Conservation (phyloP, 2,329 filamentous ascomycete species). For the Colletotrichum sp. region DNA sequence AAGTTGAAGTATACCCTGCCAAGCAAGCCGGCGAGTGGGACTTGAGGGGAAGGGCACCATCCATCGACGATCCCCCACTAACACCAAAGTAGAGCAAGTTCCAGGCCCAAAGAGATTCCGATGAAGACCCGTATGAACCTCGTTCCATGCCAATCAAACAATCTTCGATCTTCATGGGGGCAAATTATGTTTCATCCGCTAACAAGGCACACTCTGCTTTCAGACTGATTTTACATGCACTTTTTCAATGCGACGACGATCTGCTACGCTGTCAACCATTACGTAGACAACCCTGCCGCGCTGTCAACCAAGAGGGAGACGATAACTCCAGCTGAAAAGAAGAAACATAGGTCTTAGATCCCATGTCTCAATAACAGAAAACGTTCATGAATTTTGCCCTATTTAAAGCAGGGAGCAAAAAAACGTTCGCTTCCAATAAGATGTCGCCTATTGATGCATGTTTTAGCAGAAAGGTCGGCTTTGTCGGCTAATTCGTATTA, state of each 20-base stretch:
- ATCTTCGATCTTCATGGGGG: background rate
- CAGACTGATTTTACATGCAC: background rate
- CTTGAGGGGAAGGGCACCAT: background rate
- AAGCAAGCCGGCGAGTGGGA: background rate
- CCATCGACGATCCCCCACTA: background rate
- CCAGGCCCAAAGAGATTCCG: background rate
- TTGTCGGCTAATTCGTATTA: background rate
- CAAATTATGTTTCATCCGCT: background rate
- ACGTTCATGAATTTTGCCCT: background rate
- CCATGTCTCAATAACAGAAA: background rate
- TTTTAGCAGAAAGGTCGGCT: background rate
- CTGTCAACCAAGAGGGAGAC: background rate
- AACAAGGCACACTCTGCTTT: background rate
- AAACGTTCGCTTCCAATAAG: background rate
- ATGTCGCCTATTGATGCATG: background rate
- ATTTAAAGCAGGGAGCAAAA: background rate
- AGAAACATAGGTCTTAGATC: background rate
- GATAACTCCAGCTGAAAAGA: background rate
- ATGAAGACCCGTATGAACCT: background rate
- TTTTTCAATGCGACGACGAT: background rate
- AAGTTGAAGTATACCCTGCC: background rate
- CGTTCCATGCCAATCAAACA: background rate
- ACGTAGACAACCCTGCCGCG: background rate
- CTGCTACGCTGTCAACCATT: background rate
- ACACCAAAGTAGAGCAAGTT: background rate